Conservation (phyloP, 306 rosid species). For the Castanospermum australe region DNA sequence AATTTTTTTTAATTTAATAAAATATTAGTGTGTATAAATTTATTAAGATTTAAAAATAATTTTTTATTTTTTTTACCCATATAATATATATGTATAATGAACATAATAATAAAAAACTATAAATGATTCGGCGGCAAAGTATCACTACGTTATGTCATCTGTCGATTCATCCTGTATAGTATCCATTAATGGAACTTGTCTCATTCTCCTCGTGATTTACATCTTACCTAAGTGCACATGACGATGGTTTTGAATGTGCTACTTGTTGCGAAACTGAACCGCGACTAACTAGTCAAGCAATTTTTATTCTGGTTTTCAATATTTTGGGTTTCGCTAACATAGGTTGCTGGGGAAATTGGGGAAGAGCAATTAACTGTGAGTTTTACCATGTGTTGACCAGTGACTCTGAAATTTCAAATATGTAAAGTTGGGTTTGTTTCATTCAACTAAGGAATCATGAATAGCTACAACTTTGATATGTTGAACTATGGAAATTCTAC, state of each 20-base stretch:
- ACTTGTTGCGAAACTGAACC: background rate
- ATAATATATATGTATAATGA: too few species aligned
- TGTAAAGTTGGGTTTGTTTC: background rate
- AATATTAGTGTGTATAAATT: too few species aligned
- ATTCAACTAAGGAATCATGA: background rate
- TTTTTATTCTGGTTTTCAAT: background rate
- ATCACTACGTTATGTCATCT: too few species aligned
- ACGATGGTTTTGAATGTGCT: too few species aligned
- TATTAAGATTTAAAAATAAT: too few species aligned
- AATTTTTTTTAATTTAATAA: too few species aligned
- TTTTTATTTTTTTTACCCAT: too few species aligned
- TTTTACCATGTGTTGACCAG: background rate
- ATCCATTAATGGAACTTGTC: too few species aligned
- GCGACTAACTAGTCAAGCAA: background rate
- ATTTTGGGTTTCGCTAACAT: background rate
- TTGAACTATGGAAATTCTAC: background rate
- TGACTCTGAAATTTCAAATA: background rate
- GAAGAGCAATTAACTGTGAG: background rate
- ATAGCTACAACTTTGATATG: background rate
- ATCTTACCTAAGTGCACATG: background rate
- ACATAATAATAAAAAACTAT: too few species aligned
- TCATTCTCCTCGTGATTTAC: too few species aligned
- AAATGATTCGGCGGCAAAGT: too few species aligned
- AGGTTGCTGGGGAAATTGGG: background rate
- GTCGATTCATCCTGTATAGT: too few species aligned